Base-by-base conservation (phyloP, 2,329 filamentous ascomycete species). In the Juglanconis oblonga region DNA sequence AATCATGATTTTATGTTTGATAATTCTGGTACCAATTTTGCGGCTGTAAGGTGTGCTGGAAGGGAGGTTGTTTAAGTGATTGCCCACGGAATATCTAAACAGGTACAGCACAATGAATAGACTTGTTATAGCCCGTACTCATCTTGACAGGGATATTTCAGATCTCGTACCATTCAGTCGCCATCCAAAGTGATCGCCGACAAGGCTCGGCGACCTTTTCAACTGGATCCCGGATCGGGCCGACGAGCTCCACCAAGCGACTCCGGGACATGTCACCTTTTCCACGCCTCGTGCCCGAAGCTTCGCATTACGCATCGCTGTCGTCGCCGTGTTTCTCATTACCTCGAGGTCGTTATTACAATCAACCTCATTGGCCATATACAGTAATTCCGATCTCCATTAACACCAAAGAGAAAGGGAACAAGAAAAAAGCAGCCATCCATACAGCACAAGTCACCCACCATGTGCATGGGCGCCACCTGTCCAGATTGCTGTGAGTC, bases 401-500 rank as follows among this genome's bases (percentile, higher is more conserved):
- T n/a, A 45, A 45, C 42, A 45, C 6, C 11, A 9, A 49, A 24
- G 31, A 49, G 10, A 38, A 38, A 38, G 35, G 35, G 36, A 8
- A 4, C 24, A 35, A 40, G 31, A 35, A 8, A 42, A 5, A 29
- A 36, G 10, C 3, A 49, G 6, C 13, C 8, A 42, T 32, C 17
- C 5, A 45, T 14, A 55, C 10, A 50, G n/a, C 10, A 17, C 17
- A 40, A 52, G 42, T 6, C 35, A 48, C 47, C 10, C 62, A 73
- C 42, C 24, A 79, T 79, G 77, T 79, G 77, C 54, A 73, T 74
- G 67, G 65, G 71, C 44, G 71, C 76, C 5, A 74, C 70, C 31
- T 79, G 77, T 62, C 62, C 73, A 31, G 76, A 70, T 17, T 79
- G 77, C 70, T 74, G 77, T 79, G 66, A 67, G 76, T 67, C 51